These are phyloP conservation scores for Saccharomyces uvarum DNA, from an alignment of 1,139 yeast genomes.

Conservation along the genomic window DNA sequence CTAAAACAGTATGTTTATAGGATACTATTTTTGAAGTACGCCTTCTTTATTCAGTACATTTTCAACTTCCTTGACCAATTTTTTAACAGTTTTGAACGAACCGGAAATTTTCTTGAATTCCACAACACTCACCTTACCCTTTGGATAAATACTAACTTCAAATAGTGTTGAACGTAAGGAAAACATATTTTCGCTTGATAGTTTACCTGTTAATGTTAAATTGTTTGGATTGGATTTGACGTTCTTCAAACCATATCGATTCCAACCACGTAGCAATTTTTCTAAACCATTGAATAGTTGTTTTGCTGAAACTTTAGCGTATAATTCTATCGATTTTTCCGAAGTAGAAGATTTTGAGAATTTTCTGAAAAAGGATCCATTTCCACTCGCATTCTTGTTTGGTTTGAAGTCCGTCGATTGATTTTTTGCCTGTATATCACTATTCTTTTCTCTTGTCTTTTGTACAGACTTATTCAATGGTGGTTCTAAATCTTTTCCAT, in stretches of 20 bases:
- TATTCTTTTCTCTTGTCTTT: constrained; percentile 2
- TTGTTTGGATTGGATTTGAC: constrained; percentile 42
- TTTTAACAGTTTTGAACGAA: constrained; percentile 57
- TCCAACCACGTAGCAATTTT: constrained; percentile 60
- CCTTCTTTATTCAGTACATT: constrained; percentile 40
- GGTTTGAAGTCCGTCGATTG: constrained; percentile 9
- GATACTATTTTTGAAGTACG: constrained; percentile 18
- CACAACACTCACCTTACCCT: constrained; percentile 40
- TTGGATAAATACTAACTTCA: constrained; percentile 43
- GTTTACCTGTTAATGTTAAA: constrained; percentile 48
- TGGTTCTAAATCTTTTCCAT: constrained; percentile 16
- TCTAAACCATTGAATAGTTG: constrained; percentile 60
- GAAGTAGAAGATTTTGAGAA: constrained; percentile 39
- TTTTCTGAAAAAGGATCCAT: constrained; percentile 47
- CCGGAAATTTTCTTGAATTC: constrained; percentile 55
- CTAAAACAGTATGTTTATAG: background rate
- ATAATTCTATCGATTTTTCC: constrained; percentile 19
- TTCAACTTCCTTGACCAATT: constrained; percentile 45
- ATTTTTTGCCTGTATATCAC: constrained; percentile 11
- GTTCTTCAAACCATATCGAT: constrained; percentile 58
- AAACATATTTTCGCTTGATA: constrained; percentile 54
- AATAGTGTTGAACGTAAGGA: constrained; percentile 60
- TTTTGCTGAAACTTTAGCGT: constrained; percentile 29
- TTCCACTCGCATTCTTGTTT: constrained; percentile 16
- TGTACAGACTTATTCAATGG: background rate